A percentile compares a stretch with the other conserved stretches of the same genome.
Conservation (phyloP, 108 stramenopile genomes). For the Poteriospumella lacustris region DNA sequence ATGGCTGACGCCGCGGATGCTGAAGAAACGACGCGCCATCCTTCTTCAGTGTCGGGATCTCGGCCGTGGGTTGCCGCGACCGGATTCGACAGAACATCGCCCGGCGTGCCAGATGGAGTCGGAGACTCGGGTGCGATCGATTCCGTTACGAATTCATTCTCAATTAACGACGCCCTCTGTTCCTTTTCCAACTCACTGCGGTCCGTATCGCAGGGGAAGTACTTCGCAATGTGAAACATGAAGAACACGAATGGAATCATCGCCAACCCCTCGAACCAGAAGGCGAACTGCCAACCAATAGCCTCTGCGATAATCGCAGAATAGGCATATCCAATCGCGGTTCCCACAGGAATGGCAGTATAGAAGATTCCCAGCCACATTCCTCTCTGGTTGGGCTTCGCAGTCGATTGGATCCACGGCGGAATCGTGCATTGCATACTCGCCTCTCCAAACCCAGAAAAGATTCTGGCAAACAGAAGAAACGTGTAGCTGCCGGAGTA, state of each 20-base stretch:
- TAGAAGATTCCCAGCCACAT: slow-evolving; percentile 54
- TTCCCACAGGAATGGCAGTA: slow-evolving; percentile 52
- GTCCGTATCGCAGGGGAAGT: not conserved
- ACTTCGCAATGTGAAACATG: not conserved
- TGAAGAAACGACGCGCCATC: too few relatives aligned
- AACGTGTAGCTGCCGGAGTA: slow-evolving; percentile 38
- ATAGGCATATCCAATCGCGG: slow-evolving; percentile 52
- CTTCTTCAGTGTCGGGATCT: too few relatives aligned
- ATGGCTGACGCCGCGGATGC: too few relatives aligned
- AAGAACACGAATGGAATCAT: slow-evolving; percentile 37
- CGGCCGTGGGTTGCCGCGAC: too few relatives aligned
- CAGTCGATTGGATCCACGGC: slow-evolving; percentile 49
- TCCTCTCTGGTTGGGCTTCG: slow-evolving; percentile 28
- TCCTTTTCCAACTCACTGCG: not conserved
- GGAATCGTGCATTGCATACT: slow-evolving; percentile 43
- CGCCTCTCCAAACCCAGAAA: slow-evolving; percentile 55
- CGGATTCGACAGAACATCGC: too few relatives aligned
- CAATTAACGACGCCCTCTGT: too few relatives aligned
- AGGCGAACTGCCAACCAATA: slow-evolving; percentile 45
- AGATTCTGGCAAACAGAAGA: slow-evolving; percentile 42
- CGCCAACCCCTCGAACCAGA: slow-evolving; percentile 42
- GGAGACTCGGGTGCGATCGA: too few relatives aligned
- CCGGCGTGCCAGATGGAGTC: too few relatives aligned
- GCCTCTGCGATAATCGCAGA: slow-evolving; percentile 41
- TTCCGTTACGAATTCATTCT: too few relatives aligned